A percentile compares a stretch with the other conserved stretches of the same genome.
These are phyloP conservation scores for Microbotryum lychnidis-dioicae DNA, from an alignment of 1,284 basidiomycete genomes.

Conservation along the genomic window DNA sequence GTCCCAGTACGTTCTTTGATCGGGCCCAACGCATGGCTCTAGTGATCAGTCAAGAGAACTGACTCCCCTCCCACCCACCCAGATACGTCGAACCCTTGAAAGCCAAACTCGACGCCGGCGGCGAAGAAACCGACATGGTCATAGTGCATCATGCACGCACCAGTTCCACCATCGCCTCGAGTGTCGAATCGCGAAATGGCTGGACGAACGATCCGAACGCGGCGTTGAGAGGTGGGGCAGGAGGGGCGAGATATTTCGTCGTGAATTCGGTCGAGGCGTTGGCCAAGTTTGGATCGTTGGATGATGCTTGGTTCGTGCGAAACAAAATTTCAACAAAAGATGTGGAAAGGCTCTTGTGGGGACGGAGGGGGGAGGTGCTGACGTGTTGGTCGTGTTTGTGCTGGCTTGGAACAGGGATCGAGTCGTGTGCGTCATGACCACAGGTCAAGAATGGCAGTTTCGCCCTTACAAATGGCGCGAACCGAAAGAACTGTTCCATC, in stretches of 20 bases:
- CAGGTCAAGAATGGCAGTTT: constrained; percentile 97
- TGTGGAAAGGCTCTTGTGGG: background rate
- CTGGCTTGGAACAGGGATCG: constrained; percentile 52
- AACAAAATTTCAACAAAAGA: constrained; percentile 1
- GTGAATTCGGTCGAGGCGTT: constrained; percentile 90
- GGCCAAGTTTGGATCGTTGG: constrained; percentile 63
- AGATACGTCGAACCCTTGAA: background rate
- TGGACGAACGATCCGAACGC: constrained; percentile 10
- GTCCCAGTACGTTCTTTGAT: constrained; percentile 49
- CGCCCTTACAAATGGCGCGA: constrained; percentile 92
- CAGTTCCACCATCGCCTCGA: constrained; percentile 1
- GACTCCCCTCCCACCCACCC: constrained; percentile 10
- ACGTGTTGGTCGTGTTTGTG: no score
- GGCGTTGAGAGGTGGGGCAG: background rate
- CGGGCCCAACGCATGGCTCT: no score
- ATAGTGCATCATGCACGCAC: constrained; percentile 53
- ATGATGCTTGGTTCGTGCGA: constrained; percentile 62
- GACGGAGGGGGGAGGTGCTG: no score
- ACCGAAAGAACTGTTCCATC: constrained; percentile 80
- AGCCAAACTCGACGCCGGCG: background rate
- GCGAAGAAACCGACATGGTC: constrained; percentile 53
- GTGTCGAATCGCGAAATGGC: background rate
- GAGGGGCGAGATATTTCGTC: constrained; percentile 50
- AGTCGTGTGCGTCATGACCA: constrained; percentile 94
- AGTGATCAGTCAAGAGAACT: constrained; percentile 1